Conservation (phyloP, 768 basidiomycete genomes). For the Lactarius tabidus region DNA sequence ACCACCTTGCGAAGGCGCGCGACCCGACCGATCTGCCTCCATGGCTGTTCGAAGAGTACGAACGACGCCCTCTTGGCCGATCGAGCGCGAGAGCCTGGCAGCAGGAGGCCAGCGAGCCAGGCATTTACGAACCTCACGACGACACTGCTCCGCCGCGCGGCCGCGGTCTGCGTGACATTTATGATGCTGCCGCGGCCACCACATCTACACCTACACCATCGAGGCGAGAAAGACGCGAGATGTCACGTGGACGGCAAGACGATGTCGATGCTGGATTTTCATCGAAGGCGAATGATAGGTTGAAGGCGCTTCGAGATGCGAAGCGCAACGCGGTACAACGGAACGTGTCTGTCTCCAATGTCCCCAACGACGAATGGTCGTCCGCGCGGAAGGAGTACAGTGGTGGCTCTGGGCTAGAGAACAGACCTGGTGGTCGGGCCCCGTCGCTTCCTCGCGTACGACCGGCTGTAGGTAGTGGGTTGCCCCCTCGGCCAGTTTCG, state of each 20-base stretch:
- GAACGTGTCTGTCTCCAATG: not conserved
- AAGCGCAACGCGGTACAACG: constrained; percentile 36
- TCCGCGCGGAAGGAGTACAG: not conserved
- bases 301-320: constrained; percentile 49
- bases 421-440: not conserved
- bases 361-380: not conserved
- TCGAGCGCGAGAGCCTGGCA: constrained; percentile 24
- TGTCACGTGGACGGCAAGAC: constrained; percentile 8
- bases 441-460: constrained; percentile 12
- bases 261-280: constrained; percentile 27
- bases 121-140: constrained; percentile 23
- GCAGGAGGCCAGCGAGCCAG: constrained; percentile 14
- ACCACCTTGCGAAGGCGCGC: constrained; percentile 58
- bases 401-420: not conserved
- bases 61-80: constrained; percentile 38
- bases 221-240: not conserved
- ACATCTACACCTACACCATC: not conserved
- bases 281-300: constrained; percentile 43
- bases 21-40: constrained; percentile 54
- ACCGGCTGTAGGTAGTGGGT: not conserved
- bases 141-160: constrained; percentile 22
- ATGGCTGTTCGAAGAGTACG: constrained; percentile 61
- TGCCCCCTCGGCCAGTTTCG: constrained; percentile 7
- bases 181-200: constrained; percentile 32
- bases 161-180: constrained; percentile 38